Base-by-base conservation (phyloP, 2,329 filamentous ascomycete genomes). In the Ciborinia camelliae region DNA sequence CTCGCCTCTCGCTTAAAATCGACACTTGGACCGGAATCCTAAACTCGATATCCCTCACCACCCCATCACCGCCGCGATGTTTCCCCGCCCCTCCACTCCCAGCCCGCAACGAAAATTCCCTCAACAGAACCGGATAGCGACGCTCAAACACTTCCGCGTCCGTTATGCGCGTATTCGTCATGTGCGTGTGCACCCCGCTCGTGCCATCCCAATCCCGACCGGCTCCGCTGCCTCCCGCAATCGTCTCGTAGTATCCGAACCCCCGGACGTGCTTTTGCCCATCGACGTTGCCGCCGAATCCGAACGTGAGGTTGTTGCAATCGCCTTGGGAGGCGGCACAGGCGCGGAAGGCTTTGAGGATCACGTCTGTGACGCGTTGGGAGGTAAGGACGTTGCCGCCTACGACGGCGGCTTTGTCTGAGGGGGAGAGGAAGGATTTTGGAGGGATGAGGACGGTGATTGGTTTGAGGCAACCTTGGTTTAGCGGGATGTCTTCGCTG, bases 191-290 rank as follows among this genome's bases (percentile, higher is more conserved):
- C 23, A 92, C 89, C 28, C 89, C 90, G 45, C 53, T 86, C 14
- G 89, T 88, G 45, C 90, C 90, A 66, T 89, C 81, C 90, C 90
- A 93, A 18, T 81, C 81, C 0, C 87, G 83, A 0, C 90, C 90
- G 0, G 90, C 91, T 35, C 90, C 90, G 47, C 83, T 86, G 0
- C 91, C 91, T 47, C 91, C 90, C 0, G 89, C 88, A 68, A 95
- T 92, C 7, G 90, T 94, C 76, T 95, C 91, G 75, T 94, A 94
- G 79, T 94, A 95, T 12, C 91, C 91, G 73, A 95, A 95, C 0
- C 91, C 91, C 43, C 86, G 86, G n/a, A 86, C 81, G n/a, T 82
- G 81, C 63, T 84, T 81, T 57, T 83, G 79, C 4, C 82, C 81
- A 0, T 81, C 77, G 35, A 83, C 76, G 66, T 89, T 87, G 51